Evolutionary conservation across 768 basidiomycete species (phyloP), one percentile per base, ranked within the genome.

Genomic region (Sarcomyxa edulis): DNA sequence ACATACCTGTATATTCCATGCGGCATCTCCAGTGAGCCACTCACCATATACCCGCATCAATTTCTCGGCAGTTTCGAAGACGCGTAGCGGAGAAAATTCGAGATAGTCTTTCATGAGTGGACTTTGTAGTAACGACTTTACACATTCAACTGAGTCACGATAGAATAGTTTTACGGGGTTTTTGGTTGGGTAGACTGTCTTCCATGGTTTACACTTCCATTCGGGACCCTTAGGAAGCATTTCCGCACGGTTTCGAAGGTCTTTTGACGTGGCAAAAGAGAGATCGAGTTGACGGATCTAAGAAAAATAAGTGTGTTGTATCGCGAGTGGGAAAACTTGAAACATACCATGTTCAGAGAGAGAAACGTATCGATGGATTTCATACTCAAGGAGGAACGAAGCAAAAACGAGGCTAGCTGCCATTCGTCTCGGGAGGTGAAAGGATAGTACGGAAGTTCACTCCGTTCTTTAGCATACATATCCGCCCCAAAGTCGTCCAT

Each of bases 341-440:
- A 62, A 56, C 26, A 56, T 20, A 30, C 56, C 20, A 55, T 20
- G 22, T 51, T 22, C 18, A 65, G 48, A 5, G 41, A 39, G 18
- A 65, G 35, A 25, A 64, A 56, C 11, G 51, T 40, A 21, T 60
- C 43, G 5, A 60, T 53, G 4, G 41, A 45, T 7, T 45, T 39
- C 56, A 60, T 55, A 26, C 54, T 61, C 31, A 65, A 40, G 15
- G 43, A 31, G 5, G 56, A 58, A 6, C 37, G 43, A n/a, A 58
- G 40, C 0, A 64, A 48, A 41, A 54, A 64, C 5, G 40, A 49
- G 6, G 48, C 59, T 4, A 62, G 24, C 43, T 63, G 48, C 62
- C 62, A 65, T 35, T 66, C 61, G 1, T 39, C 42, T 12, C 45
- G 37, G 8, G 49, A 52, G 4, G 49, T 41, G 42, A 60, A 66